A percentile compares a stretch with the other conserved stretches of the same genome.
Conservation (phyloP, 1,284 basidiomycete species). For the Cryptococcus amylolentus region DNA sequence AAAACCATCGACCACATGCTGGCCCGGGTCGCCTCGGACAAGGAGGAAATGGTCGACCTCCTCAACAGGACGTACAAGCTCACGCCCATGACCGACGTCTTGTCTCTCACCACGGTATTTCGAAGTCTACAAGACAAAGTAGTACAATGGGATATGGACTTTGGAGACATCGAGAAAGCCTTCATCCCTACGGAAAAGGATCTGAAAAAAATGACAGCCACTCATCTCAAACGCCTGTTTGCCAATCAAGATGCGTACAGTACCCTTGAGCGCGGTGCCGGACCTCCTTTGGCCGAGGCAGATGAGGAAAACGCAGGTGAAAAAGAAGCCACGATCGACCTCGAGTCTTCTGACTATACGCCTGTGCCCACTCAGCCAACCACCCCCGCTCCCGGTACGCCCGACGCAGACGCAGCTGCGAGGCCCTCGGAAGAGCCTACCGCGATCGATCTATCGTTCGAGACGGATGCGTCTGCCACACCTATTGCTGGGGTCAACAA, state of each 20-base stretch:
- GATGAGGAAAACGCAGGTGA: slow-evolving; percentile 63
- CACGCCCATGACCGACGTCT: slow-evolving; percentile 74
- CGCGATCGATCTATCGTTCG: slow-evolving; percentile 6
- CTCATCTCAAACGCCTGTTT: slow-evolving; percentile 54
- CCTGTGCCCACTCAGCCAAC: slow-evolving; percentile 14
- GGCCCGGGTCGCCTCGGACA: slow-evolving; percentile 66
- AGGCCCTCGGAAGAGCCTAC: neutral
- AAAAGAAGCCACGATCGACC: slow-evolving; percentile 37
- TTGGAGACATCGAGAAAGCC: slow-evolving; percentile 55
- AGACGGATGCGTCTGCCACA: slow-evolving; percentile 17
- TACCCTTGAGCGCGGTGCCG: slow-evolving; percentile 34
- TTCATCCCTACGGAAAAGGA: slow-evolving; percentile 52
- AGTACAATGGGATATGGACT: slow-evolving; percentile 76
- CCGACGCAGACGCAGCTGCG: neutral
- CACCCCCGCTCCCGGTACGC: slow-evolving; percentile 11
- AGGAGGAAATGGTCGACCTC: slow-evolving; percentile 67
- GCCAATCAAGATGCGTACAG: slow-evolving; percentile 52
- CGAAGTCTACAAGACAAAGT: slow-evolving; percentile 88
- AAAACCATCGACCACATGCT: slow-evolving; percentile 55
- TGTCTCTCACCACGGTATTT: slow-evolving; percentile 82
- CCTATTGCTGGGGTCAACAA: slow-evolving; percentile 21
- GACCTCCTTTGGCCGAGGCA: neutral
- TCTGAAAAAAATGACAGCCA: slow-evolving; percentile 47
- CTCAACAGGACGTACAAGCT: slow-evolving; percentile 78
- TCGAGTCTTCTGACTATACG: slow-evolving; percentile 14